phyloP scores from a whole-genome alignment of 192 early-diverging fungal genomes.

The Phlyctochytrium planicorne region DNA sequence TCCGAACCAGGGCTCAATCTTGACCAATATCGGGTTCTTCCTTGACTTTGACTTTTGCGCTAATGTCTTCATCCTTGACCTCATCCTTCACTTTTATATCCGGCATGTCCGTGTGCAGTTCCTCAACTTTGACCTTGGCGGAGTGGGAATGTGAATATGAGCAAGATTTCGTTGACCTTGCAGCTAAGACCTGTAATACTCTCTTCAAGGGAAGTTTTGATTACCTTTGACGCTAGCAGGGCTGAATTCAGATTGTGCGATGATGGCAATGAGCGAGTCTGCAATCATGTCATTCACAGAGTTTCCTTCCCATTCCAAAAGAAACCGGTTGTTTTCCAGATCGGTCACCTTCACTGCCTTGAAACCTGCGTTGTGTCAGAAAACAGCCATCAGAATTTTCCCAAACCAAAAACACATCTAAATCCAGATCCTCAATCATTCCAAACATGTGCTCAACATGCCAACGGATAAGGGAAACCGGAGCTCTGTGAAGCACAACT shows the following conservation, averaged over 20 bases:
- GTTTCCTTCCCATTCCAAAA: constrained; percentile 90
- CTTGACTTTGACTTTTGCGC: background rate
- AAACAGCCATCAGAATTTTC: constrained; percentile 2
- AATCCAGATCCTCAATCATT: constrained; percentile 37
- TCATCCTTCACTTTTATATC: background rate
- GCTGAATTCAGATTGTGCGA: constrained; percentile 80
- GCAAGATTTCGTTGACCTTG: background rate
- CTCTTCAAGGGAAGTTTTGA: background rate
- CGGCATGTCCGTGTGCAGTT: background rate
- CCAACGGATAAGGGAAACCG: constrained; percentile 77
- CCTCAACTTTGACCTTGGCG: background rate
- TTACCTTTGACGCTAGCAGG: constrained; percentile 85
- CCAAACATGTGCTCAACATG: constrained; percentile 97
- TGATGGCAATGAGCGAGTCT: constrained; percentile 85
- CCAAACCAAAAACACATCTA: constrained; percentile 29
- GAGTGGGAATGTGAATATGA: background rate
- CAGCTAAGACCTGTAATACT: background rate
- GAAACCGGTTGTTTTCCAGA: constrained; percentile 55
- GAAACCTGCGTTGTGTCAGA: constrained; percentile 38
- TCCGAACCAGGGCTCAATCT: background rate
- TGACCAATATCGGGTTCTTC: too few relatives aligned
- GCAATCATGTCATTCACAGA: constrained; percentile 94
- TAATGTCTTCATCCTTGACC: background rate
- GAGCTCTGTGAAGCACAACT: constrained; percentile 70
- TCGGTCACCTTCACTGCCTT: constrained; percentile 75